Base-by-base conservation (phyloP, 202 grass and related monocot genomes). In the Elaeis oleifera region DNA sequence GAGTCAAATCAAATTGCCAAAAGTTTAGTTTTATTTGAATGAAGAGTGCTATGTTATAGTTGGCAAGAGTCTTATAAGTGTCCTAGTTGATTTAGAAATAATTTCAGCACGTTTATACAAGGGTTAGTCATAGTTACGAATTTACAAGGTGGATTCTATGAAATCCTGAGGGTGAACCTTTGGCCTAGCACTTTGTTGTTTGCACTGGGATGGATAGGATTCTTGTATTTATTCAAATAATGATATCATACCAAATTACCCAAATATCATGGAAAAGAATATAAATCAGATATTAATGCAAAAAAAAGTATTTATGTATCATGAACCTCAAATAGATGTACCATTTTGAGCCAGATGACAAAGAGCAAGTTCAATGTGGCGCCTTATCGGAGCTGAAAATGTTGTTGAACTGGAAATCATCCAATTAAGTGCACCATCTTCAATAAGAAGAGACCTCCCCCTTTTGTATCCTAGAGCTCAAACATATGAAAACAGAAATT, bases 281-380 rank as follows among this genome's bases (percentile, higher is more conserved):
- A 59, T 31, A 16, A 27, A 59, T 29, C 26, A 17, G 5, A 27
- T 59, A 5, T 25, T 59, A 28, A 29, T 59, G 15, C 57, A 59
- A 59, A 15, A 23, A 36, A 36, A 59, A 29, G 15, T 18, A 23
- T 5, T 23, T 29, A 17, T 5, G 16, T 4, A 59, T 59, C 16
- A 59, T 27, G 57, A 27, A 27, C 4, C 16, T 48, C 22, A 79
- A 51, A 17, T 6, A 39, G 59, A 75, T 51, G 0, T 79, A 97
- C 88, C 84, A 51, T 97, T 97, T 82, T 97, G 92, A 76, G 92
- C 84, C 63, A 97, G 73, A 80, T 97, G 80, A 61, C 88, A 97
- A 74, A 97, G 81, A 2, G 88, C 82, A 59, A 97, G 84, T 74
- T 97, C 92, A 54, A 97, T 75, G 32, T 89, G 84, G 19, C 75